phyloP scores from a whole-genome alignment of 805 yeast genomes.

The Dipodascus geniculatus region DNA sequence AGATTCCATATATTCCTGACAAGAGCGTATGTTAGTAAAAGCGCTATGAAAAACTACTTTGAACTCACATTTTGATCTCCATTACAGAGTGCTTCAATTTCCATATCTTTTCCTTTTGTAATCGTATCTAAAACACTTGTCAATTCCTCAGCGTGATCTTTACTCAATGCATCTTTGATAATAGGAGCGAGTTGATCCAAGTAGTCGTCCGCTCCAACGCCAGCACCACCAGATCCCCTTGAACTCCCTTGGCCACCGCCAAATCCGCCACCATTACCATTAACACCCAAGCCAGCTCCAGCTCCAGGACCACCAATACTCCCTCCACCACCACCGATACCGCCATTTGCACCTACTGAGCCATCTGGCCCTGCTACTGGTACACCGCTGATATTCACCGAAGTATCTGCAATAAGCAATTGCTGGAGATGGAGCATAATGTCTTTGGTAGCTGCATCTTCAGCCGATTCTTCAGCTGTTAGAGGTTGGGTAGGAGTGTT shows the following conservation, averaged over 20 bases:
- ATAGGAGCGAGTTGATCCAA: constrained; percentile 72
- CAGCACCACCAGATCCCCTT: constrained; percentile 4
- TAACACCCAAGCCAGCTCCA: constrained; percentile 13
- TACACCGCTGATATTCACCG: no score
- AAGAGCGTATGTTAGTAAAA: not conserved
- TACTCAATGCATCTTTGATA: constrained; percentile 47
- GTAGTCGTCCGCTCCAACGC: constrained; percentile 41
- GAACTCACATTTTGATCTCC: constrained; percentile 40
- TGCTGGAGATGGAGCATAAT: constrained; percentile 15
- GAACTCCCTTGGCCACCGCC: not conserved
- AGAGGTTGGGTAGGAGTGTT: not conserved
- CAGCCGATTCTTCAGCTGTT: not conserved
- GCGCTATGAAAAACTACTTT: no score
- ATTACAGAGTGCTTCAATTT: constrained; percentile 50
- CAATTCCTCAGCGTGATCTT: constrained; percentile 43
- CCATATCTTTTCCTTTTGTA: constrained; percentile 48
- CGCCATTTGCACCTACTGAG: not conserved
- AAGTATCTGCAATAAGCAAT: constrained; percentile 7
- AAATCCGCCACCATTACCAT: constrained; percentile 8
- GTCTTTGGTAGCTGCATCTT: constrained; percentile 9
- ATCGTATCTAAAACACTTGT: constrained; percentile 43
- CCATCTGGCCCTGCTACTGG: not conserved
- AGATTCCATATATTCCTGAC: not conserved
- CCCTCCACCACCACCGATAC: no score
- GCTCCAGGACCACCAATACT: no score